Percentiles rank a stretch among this genome's conserved stretches.
Evolutionary conservation across 2,329 filamentous ascomycete species (phyloP).

Genomic region (Aspergillus felis): DNA sequence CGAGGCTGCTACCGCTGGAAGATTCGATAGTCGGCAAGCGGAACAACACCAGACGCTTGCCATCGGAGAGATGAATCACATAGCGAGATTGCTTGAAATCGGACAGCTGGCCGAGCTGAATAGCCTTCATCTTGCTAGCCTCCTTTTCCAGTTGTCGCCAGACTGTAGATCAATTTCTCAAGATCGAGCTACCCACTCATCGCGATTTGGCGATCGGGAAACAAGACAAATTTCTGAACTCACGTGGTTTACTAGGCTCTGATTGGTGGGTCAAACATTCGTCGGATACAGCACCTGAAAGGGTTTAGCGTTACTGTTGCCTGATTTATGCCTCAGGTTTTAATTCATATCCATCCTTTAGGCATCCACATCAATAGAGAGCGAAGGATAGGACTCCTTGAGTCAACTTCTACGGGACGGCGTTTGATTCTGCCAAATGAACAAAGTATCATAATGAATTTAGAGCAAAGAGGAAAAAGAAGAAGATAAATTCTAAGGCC

Average conservation of each 20-base stretch:
- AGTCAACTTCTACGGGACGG: neutral
- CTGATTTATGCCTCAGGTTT: neutral
- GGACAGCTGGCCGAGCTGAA: conserved; percentile 27
- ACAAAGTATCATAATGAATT: neutral
- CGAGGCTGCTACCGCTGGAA: conserved; percentile 17
- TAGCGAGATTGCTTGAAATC: conserved; percentile 40
- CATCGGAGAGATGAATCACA: conserved; percentile 41
- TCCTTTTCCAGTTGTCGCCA: neutral
- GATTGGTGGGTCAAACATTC: neutral
- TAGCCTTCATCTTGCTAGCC: conserved; percentile 10
- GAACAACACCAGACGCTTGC: conserved; percentile 46
- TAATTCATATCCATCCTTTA: neutral
- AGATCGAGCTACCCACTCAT: neutral
- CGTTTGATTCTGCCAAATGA: neutral
- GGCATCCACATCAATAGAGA: neutral
- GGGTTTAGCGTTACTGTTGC: neutral
- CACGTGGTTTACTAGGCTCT: neutral
- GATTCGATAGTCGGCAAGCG: conserved; percentile 41
- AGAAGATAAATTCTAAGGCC: no score
- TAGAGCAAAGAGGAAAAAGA: no score
- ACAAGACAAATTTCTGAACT: neutral
- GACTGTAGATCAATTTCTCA: neutral
- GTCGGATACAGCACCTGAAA: neutral
- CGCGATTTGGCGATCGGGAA: neutral
- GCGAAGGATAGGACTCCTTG: no score